A percentile compares a stretch with the other conserved stretches of the same genome.
phyloP scores from a whole-genome alignment of 306 rosid species.

The Casuarina glauca region DNA sequence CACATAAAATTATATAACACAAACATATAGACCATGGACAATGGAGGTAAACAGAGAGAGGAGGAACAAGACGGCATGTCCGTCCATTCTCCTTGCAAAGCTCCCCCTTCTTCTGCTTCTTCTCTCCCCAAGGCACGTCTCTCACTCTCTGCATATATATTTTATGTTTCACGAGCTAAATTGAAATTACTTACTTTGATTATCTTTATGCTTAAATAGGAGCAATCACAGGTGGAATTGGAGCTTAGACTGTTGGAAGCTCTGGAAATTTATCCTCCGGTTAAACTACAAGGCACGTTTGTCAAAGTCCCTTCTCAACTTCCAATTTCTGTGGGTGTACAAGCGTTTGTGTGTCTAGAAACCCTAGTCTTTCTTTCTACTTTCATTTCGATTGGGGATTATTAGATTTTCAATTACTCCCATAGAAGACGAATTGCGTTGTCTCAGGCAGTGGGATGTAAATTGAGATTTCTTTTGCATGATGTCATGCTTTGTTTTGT shows the following conservation, averaged over 20 bases:
- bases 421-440: neutral
- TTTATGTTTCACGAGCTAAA: neutral
- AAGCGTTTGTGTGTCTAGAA: neutral
- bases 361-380: neutral
- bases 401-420: neutral
- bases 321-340: neutral
- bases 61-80: slow-evolving; percentile 97
- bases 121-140: slow-evolving; percentile 72
- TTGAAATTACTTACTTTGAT: neutral
- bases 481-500: no score
- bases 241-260: slow-evolving; percentile 81
- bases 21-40: slow-evolving; percentile 40
- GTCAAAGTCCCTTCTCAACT: neutral
- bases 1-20: neutral
- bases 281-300: slow-evolving; percentile 65
- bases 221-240: slow-evolving; percentile 79
- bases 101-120: slow-evolving; percentile 95
- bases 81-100: slow-evolving; percentile 96
- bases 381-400: neutral
- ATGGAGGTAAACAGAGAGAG: slow-evolving; percentile 71
- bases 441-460: neutral
- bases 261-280: slow-evolving; percentile 77
- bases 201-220: slow-evolving; percentile 47
- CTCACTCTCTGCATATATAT: slow-evolving; percentile 17
- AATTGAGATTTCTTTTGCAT: no score